Evolutionary conservation across 352 stramenopile genomes (phyloP), one percentile per base, ranked within the genome.

Genomic region (Phytopythium kandeliae): DNA sequence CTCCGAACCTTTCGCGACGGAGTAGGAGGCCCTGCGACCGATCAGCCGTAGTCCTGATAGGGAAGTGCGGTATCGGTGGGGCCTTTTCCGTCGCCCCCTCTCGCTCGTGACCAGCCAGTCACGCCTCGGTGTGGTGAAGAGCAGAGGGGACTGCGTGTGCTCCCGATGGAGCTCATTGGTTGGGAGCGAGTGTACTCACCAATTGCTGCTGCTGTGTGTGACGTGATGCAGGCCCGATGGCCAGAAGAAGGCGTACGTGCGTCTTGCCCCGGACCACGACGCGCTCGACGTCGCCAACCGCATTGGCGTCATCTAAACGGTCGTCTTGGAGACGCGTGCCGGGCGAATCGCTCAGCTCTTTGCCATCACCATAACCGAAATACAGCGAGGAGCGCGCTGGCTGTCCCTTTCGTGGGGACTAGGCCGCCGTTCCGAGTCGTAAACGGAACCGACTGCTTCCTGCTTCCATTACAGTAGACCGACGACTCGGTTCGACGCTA

Each of bases 171-270:
- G 40, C 30, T 19, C 22, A 12, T 15, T 19, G 13, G 22, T 33
- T 9, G 15, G 4, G 22, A 21, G 17, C 40, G 15, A 31, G 40
- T n/a, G 4, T 7, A 12, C 40, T 46, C 11, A 46, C 40, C 7
- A 10, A 9, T 46, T 21, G 38, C 38, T 44, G 38, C 13, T 46
- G 55, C 47, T 62, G 42, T 57, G 44, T 65, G 15, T 64, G n/a
- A 49, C 37, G 26, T 41, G 63, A 0, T 71, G 51, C 69, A 95
- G 88, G 85, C 96, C 97, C 54, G 92, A 98, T 80, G 97, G 97
- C 69, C 85, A 98, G 77, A 99, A 99, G 96, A 99, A 99, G 91
- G 97, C 96, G 45, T 99, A 99, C 78, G 97, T 99, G 53, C 89
- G 95, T 68, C 82, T 99, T 57, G 98, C 92, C 61, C 87, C 96